phyloP scores from a whole-genome alignment of 495 filamentous ascomycete species.

The Penicillium herquei region DNA sequence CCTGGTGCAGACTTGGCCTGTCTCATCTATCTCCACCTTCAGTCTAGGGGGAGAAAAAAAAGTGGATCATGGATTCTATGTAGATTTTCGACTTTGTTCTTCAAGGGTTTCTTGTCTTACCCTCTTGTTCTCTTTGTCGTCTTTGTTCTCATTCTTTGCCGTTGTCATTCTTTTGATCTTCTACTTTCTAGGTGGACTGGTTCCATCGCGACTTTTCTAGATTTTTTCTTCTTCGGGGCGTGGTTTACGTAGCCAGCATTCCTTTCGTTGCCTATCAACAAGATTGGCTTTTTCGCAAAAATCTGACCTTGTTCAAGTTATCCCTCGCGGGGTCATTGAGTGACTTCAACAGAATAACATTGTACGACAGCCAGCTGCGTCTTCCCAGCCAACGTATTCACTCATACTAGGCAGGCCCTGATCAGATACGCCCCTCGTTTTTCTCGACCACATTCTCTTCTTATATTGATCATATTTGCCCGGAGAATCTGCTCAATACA shows the following conservation, averaged over 20 bases:
- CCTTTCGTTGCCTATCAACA: slow-evolving; percentile 39
- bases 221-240: slow-evolving; percentile 5
- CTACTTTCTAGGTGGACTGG: slow-evolving; percentile 20
- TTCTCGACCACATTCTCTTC: slow-evolving; percentile 5
- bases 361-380: too few relatives aligned
- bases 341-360: too few relatives aligned
- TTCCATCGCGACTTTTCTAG: slow-evolving; percentile 11
- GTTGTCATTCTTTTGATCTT: slow-evolving; percentile 24
- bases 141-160: slow-evolving; percentile 18
- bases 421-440: slow-evolving; percentile 1
- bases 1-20: slow-evolving; percentile 5
- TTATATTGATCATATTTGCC: slow-evolving; percentile 2
- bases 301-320: slow-evolving; percentile 15
- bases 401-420: slow-evolving; percentile 22
- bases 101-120: background rate
- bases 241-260: slow-evolving; percentile 42
- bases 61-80: slow-evolving; percentile 1
- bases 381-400: slow-evolving; percentile 7
- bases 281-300: slow-evolving; percentile 7
- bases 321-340: slow-evolving; percentile 14
- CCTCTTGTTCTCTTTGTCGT: slow-evolving; percentile 16
- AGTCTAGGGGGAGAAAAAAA: background rate
- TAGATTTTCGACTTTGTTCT: slow-evolving; percentile 6
- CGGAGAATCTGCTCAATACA: background rate
- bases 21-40: slow-evolving; percentile 12